Conservation (phyloP, 768 basidiomycete species). For the Leucosporidium yakuticum region DNA sequence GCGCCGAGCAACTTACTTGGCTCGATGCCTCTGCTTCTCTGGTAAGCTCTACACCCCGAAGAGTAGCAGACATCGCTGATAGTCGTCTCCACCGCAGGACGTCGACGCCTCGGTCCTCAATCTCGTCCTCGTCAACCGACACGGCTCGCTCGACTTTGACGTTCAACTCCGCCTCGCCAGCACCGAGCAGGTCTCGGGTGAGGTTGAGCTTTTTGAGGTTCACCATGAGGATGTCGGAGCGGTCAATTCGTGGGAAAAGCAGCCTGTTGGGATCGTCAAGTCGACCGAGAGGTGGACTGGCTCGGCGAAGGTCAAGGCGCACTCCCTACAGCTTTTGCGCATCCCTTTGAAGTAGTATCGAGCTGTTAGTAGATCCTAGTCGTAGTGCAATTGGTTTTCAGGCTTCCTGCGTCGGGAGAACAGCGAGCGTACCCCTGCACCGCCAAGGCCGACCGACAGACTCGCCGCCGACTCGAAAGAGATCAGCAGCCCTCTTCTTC, state of each 20-base stretch:
- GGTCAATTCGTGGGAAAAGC: not conserved
- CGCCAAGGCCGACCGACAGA: too few species aligned
- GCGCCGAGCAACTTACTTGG: not conserved
- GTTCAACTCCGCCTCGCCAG: not conserved
- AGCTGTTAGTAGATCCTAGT: too few species aligned
- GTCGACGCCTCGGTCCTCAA: not conserved
- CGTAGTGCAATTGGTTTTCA: too few species aligned
- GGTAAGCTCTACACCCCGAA: too few species aligned
- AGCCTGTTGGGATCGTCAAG: not conserved
- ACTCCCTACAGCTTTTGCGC: not conserved
- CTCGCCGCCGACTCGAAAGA: too few species aligned
- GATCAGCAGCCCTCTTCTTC: too few species aligned
- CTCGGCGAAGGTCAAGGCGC: not conserved
- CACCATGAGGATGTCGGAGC: not conserved
- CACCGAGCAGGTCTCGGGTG: not conserved
- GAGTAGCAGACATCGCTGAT: too few species aligned
- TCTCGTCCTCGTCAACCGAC: not conserved
- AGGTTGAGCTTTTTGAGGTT: not conserved
- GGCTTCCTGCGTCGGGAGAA: too few species aligned
- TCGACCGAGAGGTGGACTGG: not conserved
- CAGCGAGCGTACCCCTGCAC: too few species aligned
- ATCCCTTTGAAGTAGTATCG: too few species aligned
- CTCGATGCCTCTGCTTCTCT: not conserved
- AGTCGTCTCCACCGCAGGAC: not conserved
- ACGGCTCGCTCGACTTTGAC: not conserved